phyloP scores from a whole-genome alignment of 441 rosid species.

The Cnidoscolus chayamansa region DNA sequence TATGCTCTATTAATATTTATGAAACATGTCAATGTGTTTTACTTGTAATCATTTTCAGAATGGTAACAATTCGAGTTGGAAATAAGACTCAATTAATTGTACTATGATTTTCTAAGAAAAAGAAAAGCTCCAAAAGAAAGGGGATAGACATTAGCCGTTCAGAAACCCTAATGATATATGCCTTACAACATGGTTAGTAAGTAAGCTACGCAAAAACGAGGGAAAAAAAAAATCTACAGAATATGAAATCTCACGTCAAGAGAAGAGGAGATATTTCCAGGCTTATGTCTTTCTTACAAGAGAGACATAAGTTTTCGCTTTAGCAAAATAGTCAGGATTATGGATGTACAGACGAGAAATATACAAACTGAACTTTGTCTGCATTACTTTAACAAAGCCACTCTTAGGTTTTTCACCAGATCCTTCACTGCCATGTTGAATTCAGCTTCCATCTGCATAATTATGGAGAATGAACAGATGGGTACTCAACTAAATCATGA shows the following conservation, averaged over 20 bases:
- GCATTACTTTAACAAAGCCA: slow-evolving; percentile 38
- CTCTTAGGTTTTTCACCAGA: slow-evolving; percentile 49
- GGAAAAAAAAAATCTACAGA: slow-evolving; percentile 8
- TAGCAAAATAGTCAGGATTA: background rate
- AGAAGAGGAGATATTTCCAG: background rate
- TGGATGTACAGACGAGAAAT: background rate
- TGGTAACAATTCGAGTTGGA: too few species aligned
- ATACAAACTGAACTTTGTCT: background rate
- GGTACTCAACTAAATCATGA: background rate
- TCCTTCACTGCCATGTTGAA: slow-evolving; percentile 49
- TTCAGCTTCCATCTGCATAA: slow-evolving; percentile 53
- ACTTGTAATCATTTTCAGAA: too few species aligned
- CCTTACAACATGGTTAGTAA: slow-evolving; percentile 10
- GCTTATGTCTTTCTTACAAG: slow-evolving; percentile 3
- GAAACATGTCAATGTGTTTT: too few species aligned
- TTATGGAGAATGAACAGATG: background rate
- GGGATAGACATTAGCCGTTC: background rate
- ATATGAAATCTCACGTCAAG: slow-evolving; percentile 10
- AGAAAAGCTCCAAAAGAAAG: background rate
- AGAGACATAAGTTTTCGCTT: background rate
- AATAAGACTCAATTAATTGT: too few species aligned
- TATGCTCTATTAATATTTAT: too few species aligned
- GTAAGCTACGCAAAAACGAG: slow-evolving; percentile 17
- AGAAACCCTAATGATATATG: background rate
- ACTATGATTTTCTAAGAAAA: too few species aligned